Percentiles rank a stretch among this genome's conserved stretches.
Conservation (phyloP, 2,329 filamentous ascomycete genomes). For the Botrytis squamosa region DNA sequence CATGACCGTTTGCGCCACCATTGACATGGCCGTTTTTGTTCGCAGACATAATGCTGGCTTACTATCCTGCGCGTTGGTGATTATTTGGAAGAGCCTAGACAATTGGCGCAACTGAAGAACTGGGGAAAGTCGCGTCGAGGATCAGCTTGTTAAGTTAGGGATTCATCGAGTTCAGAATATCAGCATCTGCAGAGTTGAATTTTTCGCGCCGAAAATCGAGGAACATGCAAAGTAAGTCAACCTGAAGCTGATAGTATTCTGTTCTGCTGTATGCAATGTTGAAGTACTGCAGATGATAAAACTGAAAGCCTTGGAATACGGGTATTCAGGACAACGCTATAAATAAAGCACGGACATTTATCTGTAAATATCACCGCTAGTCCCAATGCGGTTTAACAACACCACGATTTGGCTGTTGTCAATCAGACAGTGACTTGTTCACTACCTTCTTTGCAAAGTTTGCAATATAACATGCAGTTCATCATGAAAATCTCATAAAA, state of each 20-base stretch:
- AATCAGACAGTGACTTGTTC: background rate
- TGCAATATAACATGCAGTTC: background rate
- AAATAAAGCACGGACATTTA: conserved; percentile 13
- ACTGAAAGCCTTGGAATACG: conserved; percentile 17
- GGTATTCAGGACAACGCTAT: conserved; percentile 13
- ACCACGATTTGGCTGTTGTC: background rate
- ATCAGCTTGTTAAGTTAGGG: conserved; percentile 11
- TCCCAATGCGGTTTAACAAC: conserved; percentile 5
- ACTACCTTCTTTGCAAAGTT: background rate
- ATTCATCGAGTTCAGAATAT: conserved; percentile 9
- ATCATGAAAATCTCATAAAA: background rate
- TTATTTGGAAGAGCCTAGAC: conserved; percentile 10
- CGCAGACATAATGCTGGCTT: conserved; percentile 31
- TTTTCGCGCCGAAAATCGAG: background rate
- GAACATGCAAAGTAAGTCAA: background rate
- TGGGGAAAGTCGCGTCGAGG: conserved; percentile 21
- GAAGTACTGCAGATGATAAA: conserved; percentile 9
- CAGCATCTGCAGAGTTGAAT: conserved; percentile 2
- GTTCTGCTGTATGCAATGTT: conserved; percentile 1
- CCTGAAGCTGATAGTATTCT: background rate
- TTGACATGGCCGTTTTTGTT: conserved; percentile 32
- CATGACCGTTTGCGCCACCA: conserved; percentile 34
- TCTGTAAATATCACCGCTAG: background rate
- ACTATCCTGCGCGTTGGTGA: conserved; percentile 8
- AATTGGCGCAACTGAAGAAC: conserved; percentile 14